Evolutionary conservation across 306 rosid species (phyloP).

Genomic region (Cicer arietinum): DNA sequence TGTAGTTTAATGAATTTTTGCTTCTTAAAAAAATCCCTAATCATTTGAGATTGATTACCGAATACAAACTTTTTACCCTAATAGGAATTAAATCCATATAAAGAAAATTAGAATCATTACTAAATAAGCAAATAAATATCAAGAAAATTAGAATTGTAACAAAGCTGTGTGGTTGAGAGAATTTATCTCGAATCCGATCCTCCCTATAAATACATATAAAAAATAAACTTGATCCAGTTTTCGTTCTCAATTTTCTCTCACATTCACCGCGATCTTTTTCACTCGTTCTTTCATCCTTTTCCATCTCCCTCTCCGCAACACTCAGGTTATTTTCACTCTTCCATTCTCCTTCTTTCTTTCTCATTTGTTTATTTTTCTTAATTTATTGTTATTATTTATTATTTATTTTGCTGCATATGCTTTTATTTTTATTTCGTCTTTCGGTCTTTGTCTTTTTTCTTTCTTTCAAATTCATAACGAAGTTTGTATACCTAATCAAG

Average conservation of each 20-base stretch:
- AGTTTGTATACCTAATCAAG: background rate
- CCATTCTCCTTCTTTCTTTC: background rate
- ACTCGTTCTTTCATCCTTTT: background rate
- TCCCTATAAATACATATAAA: slow-evolving; percentile 19
- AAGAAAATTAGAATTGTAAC: too few species aligned
- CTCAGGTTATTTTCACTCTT: slow-evolving; percentile 36
- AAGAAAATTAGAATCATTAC: too few species aligned
- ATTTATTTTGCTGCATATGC: background rate
- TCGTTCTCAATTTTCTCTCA: slow-evolving; percentile 5
- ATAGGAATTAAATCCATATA: too few species aligned
- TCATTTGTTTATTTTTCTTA: background rate
- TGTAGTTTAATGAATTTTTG: too few species aligned
- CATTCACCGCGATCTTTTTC: slow-evolving; percentile 12
- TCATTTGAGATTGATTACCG: too few species aligned
- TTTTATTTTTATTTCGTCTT: background rate
- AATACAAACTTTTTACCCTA: too few species aligned
- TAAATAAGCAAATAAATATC: too few species aligned
- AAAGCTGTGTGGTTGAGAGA: slow-evolving; percentile 20
- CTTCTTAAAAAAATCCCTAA: too few species aligned
- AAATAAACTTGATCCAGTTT: slow-evolving; percentile 22
- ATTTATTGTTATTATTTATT: background rate
- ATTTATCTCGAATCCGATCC: slow-evolving; percentile 37
- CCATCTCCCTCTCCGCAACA: background rate
- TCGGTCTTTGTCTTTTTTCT: background rate
- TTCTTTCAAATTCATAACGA: background rate